Percentiles rank a stretch among this genome's conserved stretches.
Evolutionary conservation across 108 stramenopile species (phyloP).

Genomic region (Mayamaea pseudoterrestris): DNA sequence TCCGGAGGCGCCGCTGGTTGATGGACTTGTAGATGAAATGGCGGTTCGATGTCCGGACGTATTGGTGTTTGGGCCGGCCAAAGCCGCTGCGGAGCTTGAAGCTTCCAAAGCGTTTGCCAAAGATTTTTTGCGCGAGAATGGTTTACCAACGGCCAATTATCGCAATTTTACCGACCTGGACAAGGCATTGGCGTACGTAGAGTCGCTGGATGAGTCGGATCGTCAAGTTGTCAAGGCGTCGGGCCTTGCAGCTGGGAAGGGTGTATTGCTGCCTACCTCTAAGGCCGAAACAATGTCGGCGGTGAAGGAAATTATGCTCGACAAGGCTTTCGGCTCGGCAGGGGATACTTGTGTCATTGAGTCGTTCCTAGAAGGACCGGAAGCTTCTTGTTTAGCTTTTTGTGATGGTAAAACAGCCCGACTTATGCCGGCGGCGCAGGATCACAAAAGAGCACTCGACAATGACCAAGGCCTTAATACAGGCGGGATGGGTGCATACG

Average conservation of each 20-base stretch:
- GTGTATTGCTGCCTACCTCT: slow-evolving; percentile 88
- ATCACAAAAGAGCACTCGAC: slow-evolving; percentile 98
- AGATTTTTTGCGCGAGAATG: slow-evolving; percentile 90
- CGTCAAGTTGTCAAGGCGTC: slow-evolving; percentile 98
- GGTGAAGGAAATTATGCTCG: slow-evolving; percentile 89
- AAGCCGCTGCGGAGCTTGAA: slow-evolving; percentile 90
- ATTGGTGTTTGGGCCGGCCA: slow-evolving; percentile 89
- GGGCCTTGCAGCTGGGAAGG: slow-evolving; percentile 98
- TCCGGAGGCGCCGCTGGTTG: slow-evolving; percentile 93
- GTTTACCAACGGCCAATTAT: slow-evolving; percentile 92
- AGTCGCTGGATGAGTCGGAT: slow-evolving; percentile 58
- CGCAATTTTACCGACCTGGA: slow-evolving; percentile 74
- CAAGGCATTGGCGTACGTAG: slow-evolving; percentile 79
- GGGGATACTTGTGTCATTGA: slow-evolving; percentile 97
- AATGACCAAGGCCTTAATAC: slow-evolving; percentile 96
- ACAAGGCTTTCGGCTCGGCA: slow-evolving; percentile 87
- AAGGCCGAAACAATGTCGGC: slow-evolving; percentile 87
- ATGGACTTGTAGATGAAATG: slow-evolving; percentile 84
- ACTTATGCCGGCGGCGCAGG: slow-evolving; percentile 90
- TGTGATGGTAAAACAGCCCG: slow-evolving; percentile 92
- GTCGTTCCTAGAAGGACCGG: slow-evolving; percentile 94
- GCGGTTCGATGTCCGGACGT: slow-evolving; percentile 61
- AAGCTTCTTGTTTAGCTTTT: slow-evolving; percentile 92
- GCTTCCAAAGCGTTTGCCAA: slow-evolving; percentile 94
- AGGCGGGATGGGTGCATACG: slow-evolving; percentile 99